Base-by-base conservation (phyloP, 2,329 filamentous ascomycete species). In the Xylaria sp. region DNA sequence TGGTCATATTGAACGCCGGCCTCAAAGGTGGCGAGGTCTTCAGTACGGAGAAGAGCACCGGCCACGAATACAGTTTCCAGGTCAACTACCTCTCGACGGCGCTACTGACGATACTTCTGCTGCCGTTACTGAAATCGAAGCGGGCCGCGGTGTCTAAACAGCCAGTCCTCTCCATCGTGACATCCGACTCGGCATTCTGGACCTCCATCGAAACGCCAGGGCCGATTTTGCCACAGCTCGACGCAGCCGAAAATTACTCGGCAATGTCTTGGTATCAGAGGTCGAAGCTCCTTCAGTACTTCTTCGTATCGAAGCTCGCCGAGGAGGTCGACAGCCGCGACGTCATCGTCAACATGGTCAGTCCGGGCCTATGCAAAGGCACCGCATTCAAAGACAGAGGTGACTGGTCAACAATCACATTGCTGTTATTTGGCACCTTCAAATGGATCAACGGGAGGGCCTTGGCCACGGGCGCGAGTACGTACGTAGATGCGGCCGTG, bases 1-100 rank as follows among this genome's bases (percentile, higher is more conserved):
- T 84, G 16, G 80, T 75, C 8, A 77, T 87, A 42, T 76, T 84
- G 5, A 86, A 85, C 68, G 84, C 83, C 2, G 84, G 80, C 0
- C 37, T 83, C 5, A 63, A 42, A 21, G 73, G 70, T 4, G 40
- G 48, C 2, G 13, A 1, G 1, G 37, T 65, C 5, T 77, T 76
- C 69, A 70, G 66, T 13, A 62, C 60, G 5, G 66, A 72, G 25
- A 61, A 75, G 25, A 65, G 66, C 9, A 82, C 78, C 0, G 78
- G 82, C 3, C 80, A 83, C 63, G 81, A 84, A 68, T 74, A 78
- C 18, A 77, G 74, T 16, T 66, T 84, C 23, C 83, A 84, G 65
- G 79, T 82, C 70, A 81, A 82, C 67, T 80, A 79, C 62, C 71
- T 82, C 4, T 80, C 80, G 0, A 81, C 79, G 0, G 71, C 71